Evolutionary conservation across 2,329 filamentous ascomycete species (phyloP).

Genomic region (Diplodia mutila): DNA sequence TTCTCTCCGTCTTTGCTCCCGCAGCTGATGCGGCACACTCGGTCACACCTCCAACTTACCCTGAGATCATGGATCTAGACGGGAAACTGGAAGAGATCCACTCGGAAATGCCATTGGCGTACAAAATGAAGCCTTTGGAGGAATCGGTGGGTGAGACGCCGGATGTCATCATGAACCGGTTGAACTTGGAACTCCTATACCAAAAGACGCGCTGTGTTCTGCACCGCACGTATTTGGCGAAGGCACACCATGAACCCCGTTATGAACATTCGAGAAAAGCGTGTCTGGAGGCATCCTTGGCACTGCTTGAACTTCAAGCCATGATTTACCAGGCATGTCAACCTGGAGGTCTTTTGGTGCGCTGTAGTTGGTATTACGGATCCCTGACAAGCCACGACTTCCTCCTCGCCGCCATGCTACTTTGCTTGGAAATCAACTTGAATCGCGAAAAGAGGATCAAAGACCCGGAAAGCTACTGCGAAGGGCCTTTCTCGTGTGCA

Average conservation of each 20-base stretch:
- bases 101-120: slow-evolving; percentile 38
- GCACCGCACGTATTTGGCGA: slow-evolving; percentile 57
- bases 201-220: slow-evolving; percentile 57
- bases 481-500: slow-evolving; percentile 1
- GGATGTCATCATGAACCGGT: slow-evolving; percentile 56
- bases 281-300: slow-evolving; percentile 54
- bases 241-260: slow-evolving; percentile 38
- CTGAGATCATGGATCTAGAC: slow-evolving; percentile 46
- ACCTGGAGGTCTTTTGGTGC: slow-evolving; percentile 48
- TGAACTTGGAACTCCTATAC: slow-evolving; percentile 57
- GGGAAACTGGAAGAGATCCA: slow-evolving; percentile 41
- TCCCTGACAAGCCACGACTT: slow-evolving; percentile 53
- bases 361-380: slow-evolving; percentile 52
- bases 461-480: background rate
- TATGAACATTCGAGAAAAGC: slow-evolving; percentile 50
- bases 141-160: slow-evolving; percentile 54
- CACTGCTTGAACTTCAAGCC: slow-evolving; percentile 54
- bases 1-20: slow-evolving; percentile 24
- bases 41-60: slow-evolving; percentile 40
- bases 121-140: slow-evolving; percentile 44
- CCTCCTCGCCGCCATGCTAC: slow-evolving; percentile 53
- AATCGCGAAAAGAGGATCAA: slow-evolving; percentile 2
- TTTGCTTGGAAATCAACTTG: slow-evolving; percentile 51
- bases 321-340: slow-evolving; percentile 55
- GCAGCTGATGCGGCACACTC: slow-evolving; percentile 46